These are phyloP conservation scores for Talaromyces sp. DNA, from an alignment of 2,329 filamentous ascomycete species.

Conservation along the genomic window DNA sequence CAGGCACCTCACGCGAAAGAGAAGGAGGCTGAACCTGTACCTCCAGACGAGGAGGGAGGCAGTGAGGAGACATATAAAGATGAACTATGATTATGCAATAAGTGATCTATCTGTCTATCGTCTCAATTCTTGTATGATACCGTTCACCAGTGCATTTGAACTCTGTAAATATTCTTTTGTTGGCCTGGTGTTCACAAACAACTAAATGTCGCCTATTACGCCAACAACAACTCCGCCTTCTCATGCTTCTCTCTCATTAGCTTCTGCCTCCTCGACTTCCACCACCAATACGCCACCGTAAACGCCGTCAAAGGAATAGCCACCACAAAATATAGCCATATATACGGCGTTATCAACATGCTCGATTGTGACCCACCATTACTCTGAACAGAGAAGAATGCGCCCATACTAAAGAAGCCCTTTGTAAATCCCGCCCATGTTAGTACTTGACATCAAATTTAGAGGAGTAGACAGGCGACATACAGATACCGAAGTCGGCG, in stretches of 20 bases:
- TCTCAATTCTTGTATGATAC: not conserved
- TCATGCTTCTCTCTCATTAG: not conserved
- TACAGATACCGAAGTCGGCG: conserved; percentile 39
- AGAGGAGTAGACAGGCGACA: conserved; percentile 17
- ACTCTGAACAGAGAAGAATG: not conserved
- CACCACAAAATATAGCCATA: conserved; percentile 1
- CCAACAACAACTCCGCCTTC: not conserved
- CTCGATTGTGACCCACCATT: not conserved
- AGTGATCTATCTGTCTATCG: not conserved
- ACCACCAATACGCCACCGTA: conserved; percentile 2
- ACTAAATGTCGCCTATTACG: not conserved
- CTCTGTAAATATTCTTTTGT: not conserved
- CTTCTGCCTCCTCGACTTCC: not conserved
- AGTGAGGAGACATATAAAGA: conserved; percentile 25
- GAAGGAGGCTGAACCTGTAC: conserved; percentile 18
- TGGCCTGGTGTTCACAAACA: not conserved
- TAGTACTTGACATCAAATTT: not conserved
- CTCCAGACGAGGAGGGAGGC: conserved; percentile 21
- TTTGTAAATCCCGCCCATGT: not conserved
- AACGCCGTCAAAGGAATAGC: not conserved
- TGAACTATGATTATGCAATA: conserved; percentile 10
- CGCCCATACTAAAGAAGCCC: not conserved
- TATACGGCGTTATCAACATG: not conserved
- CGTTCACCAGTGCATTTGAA: not conserved
- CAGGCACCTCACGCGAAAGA: conserved; percentile 10